These are phyloP conservation scores for Caryopteris hybrid DNA, from an alignment of 305 asterid genomes.

Conservation along the genomic window DNA sequence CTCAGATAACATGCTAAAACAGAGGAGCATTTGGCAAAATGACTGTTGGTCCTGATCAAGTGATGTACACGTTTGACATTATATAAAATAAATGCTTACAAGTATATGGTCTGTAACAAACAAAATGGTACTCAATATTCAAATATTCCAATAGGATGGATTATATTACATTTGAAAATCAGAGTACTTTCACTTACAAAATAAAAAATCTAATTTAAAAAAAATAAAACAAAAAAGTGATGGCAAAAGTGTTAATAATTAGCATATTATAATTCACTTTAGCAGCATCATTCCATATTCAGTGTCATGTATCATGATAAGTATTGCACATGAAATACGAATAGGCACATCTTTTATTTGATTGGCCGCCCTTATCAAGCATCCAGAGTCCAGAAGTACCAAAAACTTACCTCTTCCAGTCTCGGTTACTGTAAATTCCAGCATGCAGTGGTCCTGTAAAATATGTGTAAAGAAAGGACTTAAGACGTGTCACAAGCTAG, in stretches of 20 bases:
- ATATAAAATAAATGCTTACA: not conserved
- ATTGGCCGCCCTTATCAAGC: not conserved
- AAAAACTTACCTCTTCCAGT: constrained; percentile 66
- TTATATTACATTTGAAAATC: not conserved
- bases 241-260: not conserved
- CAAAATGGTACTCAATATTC: not conserved
- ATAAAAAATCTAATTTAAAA: not conserved
- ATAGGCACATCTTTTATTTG: not conserved
- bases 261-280: not conserved
- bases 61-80: not conserved
- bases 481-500: constrained; percentile 14
- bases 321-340: constrained; percentile 9
- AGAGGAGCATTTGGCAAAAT: not conserved
- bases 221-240: no score
- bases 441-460: constrained; percentile 60
- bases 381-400: not conserved
- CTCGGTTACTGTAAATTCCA: constrained; percentile 70
- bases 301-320: not conserved
- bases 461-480: constrained; percentile 13
- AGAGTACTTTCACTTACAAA: not conserved
- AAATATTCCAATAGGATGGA: not conserved
- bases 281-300: not conserved
- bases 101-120: not conserved
- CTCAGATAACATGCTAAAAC: not conserved
- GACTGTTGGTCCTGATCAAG: not conserved